Base-by-base conservation (phyloP, 345 rosid genomes). In the Boechera divaricarpa region DNA sequence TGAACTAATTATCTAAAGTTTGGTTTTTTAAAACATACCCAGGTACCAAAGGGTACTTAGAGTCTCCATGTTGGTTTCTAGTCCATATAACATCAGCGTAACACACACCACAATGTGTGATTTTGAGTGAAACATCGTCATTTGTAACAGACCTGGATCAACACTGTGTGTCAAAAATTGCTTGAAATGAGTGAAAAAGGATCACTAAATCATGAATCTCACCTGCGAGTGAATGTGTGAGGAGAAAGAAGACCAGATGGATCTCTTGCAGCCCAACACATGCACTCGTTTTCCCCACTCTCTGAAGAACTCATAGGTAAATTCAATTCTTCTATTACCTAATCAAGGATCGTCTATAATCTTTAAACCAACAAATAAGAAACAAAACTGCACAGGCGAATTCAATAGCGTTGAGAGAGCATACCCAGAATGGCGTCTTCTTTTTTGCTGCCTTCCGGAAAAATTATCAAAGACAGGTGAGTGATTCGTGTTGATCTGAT, bases 31-130 rank as follows among this genome's bases (percentile, higher is more conserved):
- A 35, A 72, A 36, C 32, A 48, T 86, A 95, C 98, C 98, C 98
- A 7, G 98, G 98, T 78, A 95, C 87, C 77, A 95, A 41, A 76
- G 99, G 99, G 70, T 92, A 91, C 82, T 76, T 89, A 2, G 94
- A 83, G 73, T 85, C 84, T 21, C 84, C 89, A 42, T 36, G 82
- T 72, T 69, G 51, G 86, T 92, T 95, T 76, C 84, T 81, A 33
- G 91, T 86, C 97, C 96, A 88, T 55, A 77, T 41, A 73, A 87
- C 84, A 83, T 95, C 99, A 69, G 97, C 96, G 80, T 89, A 88
- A 80, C 99, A 95, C 62, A 95, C 78, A 52, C 99, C 98, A 79
- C 97, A 95, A 69, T 95, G 97, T 0, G 97, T 92, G 63, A 95
- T 95, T 6, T 79, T 82, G 49, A 95, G 11, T 5, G 90, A 89